Percentiles rank a stretch among this genome's conserved stretches.
Evolutionary conservation across 176 grass and related monocot genomes (phyloP).

Genomic region (Pontederia crassipes): DNA sequence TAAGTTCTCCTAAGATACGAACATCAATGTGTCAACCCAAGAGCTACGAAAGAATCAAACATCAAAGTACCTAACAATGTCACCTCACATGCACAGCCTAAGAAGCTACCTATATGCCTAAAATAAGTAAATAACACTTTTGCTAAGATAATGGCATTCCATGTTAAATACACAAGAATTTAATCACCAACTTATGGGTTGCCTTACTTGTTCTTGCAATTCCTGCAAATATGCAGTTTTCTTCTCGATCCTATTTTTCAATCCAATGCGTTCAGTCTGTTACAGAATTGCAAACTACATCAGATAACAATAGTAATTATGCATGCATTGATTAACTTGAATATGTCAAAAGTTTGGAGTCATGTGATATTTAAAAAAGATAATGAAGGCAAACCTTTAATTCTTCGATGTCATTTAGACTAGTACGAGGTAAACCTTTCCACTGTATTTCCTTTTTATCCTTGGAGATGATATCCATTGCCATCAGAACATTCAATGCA

Average conservation of each 20-base stretch:
- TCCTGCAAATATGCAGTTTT: slow-evolving; percentile 95
- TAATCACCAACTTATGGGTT: slow-evolving; percentile 6
- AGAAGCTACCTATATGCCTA: too few relatives aligned
- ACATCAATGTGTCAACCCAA: too few relatives aligned
- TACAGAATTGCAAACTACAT: slow-evolving; percentile 16
- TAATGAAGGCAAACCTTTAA: slow-evolving; percentile 45
- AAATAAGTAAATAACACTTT: too few relatives aligned
- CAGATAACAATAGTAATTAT: slow-evolving; percentile 11
- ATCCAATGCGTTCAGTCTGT: slow-evolving; percentile 48
- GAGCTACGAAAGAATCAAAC: too few relatives aligned
- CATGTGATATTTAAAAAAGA: not conserved
- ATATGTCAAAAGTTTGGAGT: not conserved
- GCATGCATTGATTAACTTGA: not conserved
- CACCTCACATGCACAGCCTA: too few relatives aligned
- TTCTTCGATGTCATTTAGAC: slow-evolving; percentile 77
- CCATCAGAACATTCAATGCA: slow-evolving; percentile 94
- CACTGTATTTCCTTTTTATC: slow-evolving; percentile 99
- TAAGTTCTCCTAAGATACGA: too few relatives aligned
- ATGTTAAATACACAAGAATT: not conserved
- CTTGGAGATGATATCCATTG: slow-evolving; percentile 98
- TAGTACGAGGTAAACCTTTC: slow-evolving; percentile 88
- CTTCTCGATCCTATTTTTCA: slow-evolving; percentile 78
- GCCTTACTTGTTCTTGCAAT: slow-evolving; percentile 90
- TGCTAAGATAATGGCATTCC: too few relatives aligned
- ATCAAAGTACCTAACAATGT: too few relatives aligned